These are phyloP conservation scores for Biscogniauxia mediterranea DNA, from an alignment of 2,329 filamentous ascomycete genomes.

Conservation along the genomic window DNA sequence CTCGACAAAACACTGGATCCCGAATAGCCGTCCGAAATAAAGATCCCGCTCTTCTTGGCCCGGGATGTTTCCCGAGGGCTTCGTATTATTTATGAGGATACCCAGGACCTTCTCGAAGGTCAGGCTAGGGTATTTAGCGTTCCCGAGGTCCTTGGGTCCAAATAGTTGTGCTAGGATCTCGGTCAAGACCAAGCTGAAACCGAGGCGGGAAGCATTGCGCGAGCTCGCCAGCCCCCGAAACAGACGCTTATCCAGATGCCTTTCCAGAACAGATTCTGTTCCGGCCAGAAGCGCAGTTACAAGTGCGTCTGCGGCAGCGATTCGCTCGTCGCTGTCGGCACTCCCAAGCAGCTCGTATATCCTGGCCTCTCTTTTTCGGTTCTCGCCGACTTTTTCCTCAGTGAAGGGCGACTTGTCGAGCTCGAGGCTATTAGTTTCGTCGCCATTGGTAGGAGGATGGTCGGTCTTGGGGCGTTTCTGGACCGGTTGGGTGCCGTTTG, in stretches of 20 bases:
- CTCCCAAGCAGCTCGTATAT: slow-evolving; percentile 63
- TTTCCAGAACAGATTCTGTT: slow-evolving; percentile 52
- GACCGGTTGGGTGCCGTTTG: slow-evolving; percentile 29
- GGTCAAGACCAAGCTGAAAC: slow-evolving; percentile 85
- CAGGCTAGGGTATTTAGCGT: slow-evolving; percentile 49
- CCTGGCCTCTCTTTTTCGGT: slow-evolving; percentile 56
- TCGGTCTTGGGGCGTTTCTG: slow-evolving; percentile 39
- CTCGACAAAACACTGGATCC: slow-evolving; percentile 80
- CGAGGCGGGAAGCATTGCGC: slow-evolving; percentile 81
- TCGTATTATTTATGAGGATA: slow-evolving; percentile 55
- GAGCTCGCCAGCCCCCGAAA: slow-evolving; percentile 88
- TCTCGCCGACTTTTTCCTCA: slow-evolving; percentile 50
- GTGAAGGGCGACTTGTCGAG: slow-evolving; percentile 48
- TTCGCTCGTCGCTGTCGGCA: slow-evolving; percentile 54
- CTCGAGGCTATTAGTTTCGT: slow-evolving; percentile 24
- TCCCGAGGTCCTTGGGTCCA: slow-evolving; percentile 44
- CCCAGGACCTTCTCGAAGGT: slow-evolving; percentile 55
- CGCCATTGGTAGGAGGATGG: slow-evolving; percentile 20
- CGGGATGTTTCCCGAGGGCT: slow-evolving; percentile 50
- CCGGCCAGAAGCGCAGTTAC: slow-evolving; percentile 53
- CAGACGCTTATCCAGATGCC: slow-evolving; percentile 65
- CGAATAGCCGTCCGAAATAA: slow-evolving; percentile 82
- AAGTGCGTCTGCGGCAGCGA: slow-evolving; percentile 58
- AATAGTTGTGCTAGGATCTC: slow-evolving; percentile 75
- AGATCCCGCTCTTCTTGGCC: slow-evolving; percentile 82